phyloP scores from a whole-genome alignment of 2,329 filamentous ascomycete species.

The Aspergillus floridensis region DNA sequence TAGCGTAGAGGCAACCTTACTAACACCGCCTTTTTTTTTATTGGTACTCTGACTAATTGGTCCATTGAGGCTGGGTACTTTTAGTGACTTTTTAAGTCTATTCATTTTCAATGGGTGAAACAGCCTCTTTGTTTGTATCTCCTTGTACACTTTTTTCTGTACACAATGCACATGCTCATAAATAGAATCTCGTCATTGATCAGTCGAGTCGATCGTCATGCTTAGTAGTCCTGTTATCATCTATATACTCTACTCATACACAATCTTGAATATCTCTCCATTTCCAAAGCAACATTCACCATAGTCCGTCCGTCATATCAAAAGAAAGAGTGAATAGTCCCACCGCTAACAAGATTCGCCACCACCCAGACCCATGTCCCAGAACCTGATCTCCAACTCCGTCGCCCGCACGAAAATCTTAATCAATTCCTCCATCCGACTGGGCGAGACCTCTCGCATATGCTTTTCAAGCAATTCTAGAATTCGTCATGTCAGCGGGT shows the following conservation, averaged over 20 bases:
- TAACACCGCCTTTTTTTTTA: background rate
- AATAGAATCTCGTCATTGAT: background rate
- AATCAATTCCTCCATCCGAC: slow-evolving; percentile 76
- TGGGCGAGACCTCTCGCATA: slow-evolving; percentile 68
- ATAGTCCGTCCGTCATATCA: background rate
- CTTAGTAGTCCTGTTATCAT: background rate
- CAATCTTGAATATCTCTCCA: background rate
- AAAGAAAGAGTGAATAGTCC: background rate
- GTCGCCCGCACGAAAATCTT: slow-evolving; percentile 85
- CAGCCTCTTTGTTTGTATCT: background rate
- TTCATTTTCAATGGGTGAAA: background rate
- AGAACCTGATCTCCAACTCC: slow-evolving; percentile 72
- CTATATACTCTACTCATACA: background rate
- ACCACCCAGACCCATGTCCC: slow-evolving; percentile 62
- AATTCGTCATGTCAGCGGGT: slow-evolving; percentile 9
- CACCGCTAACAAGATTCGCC: slow-evolving; percentile 17
- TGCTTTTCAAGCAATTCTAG: slow-evolving; percentile 72
- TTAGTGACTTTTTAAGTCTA: background rate
- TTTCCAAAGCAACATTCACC: no score
- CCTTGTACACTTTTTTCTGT: background rate
- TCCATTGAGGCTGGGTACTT: background rate
- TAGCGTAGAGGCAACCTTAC: slow-evolving; percentile 23
- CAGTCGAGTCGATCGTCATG: no score
- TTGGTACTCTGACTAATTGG: background rate
- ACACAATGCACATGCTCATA: background rate